A percentile compares a stretch with the other conserved stretches of the same genome.
These are phyloP conservation scores for Trichophyton verrucosum DNA, from an alignment of 2,329 filamentous ascomycete species.

Conservation along the genomic window DNA sequence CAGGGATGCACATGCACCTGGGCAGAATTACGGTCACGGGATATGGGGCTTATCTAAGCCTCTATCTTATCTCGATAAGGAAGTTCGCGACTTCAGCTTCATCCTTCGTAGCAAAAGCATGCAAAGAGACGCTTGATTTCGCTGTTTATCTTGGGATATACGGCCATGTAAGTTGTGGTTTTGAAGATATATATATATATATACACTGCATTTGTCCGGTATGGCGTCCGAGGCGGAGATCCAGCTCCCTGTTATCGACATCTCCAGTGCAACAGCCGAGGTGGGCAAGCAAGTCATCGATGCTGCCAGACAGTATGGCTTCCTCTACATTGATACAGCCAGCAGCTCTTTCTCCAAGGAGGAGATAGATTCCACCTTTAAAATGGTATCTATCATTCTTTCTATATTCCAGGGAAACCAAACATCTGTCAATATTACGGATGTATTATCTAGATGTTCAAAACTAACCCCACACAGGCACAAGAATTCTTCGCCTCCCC, in stretches of 20 bases:
- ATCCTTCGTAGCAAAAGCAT: neutral
- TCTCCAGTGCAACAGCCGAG: slow-evolving; percentile 49
- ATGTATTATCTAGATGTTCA: neutral
- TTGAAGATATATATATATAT: neutral
- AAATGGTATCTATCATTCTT: slow-evolving; percentile 43
- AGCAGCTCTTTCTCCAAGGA: slow-evolving; percentile 54
- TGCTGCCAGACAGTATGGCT: slow-evolving; percentile 72
- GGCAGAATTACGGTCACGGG: neutral
- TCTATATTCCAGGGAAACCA: neutral
- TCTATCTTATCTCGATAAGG: neutral
- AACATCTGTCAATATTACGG: neutral
- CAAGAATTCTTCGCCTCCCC: slow-evolving; percentile 61
- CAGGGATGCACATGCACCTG: neutral
- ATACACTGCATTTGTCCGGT: neutral
- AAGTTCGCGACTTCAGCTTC: neutral
- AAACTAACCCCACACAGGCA: slow-evolving; percentile 39
- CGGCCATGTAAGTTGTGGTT: neutral
- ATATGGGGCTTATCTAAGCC: neutral
- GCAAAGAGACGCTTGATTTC: neutral
- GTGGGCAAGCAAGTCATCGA: slow-evolving; percentile 59
- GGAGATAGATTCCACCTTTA: slow-evolving; percentile 60
- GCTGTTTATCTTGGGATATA: neutral
- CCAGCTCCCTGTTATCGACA: slow-evolving; percentile 69
- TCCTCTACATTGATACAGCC: slow-evolving; percentile 74
- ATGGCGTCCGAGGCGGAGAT: slow-evolving; percentile 15